phyloP scores from a whole-genome alignment of 225 moss, liverwort and hornwort species.

The Rhytidiadelphus loreus region DNA sequence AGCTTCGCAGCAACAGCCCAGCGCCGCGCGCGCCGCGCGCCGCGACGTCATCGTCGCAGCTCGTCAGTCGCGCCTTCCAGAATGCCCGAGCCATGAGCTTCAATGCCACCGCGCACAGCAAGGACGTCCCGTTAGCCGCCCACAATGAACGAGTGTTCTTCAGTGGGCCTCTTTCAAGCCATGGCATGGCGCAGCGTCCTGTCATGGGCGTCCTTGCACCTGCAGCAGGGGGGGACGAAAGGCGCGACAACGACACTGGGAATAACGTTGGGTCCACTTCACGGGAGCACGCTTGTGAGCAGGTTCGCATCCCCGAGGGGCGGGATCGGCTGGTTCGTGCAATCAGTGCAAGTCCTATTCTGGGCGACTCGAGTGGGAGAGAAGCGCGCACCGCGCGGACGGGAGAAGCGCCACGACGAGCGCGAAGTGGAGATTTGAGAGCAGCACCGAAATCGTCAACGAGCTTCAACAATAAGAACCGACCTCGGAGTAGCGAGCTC shows the following conservation, averaged over 20 bases:
- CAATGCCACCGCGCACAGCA: conserved; percentile 16
- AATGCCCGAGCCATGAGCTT: conserved; percentile 43
- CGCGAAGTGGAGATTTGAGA: conserved; percentile 15
- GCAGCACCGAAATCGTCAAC: not conserved
- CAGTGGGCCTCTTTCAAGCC: conserved; percentile 33
- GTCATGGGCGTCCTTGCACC: not conserved
- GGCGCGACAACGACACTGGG: not conserved
- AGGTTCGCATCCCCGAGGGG: not conserved
- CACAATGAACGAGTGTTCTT: conserved; percentile 22
- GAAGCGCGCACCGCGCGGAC: not conserved
- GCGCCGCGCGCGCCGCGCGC: not conserved
- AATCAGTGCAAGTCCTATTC: not conserved
- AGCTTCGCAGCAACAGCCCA: conserved; percentile 37
- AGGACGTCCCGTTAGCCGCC: not conserved
- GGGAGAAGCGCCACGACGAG: not conserved
- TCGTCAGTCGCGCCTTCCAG: conserved; percentile 29
- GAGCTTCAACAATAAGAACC: not conserved
- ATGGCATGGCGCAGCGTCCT: not conserved
- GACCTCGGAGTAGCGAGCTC: not conserved
- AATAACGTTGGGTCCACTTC: not conserved
- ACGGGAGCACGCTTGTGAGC: not conserved
- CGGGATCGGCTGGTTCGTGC: not conserved
- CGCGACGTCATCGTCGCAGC: conserved; percentile 2
- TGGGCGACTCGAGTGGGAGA: not conserved
- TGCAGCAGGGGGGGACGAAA: not conserved